Evolutionary conservation across 768 basidiomycete species (phyloP).

Genomic region (Vararia minispora): DNA sequence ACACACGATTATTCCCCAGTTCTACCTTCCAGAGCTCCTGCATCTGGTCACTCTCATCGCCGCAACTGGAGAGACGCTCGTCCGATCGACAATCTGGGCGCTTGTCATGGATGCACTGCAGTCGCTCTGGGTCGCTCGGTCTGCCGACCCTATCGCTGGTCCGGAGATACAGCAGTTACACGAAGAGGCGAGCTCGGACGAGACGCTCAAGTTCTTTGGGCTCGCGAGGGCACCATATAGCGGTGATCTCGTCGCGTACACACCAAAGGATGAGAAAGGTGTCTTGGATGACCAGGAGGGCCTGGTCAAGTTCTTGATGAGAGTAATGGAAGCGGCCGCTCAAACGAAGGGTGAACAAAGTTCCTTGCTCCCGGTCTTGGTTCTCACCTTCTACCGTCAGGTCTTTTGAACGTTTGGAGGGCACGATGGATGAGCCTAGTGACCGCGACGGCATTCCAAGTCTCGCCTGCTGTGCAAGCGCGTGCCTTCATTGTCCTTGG

Average conservation of each 20-base stretch:
- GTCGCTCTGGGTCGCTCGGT: slow-evolving; percentile 48
- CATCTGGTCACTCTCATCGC: slow-evolving; percentile 74
- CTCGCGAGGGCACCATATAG: slow-evolving; percentile 48
- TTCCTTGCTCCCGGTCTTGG: neutral
- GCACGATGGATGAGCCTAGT: slow-evolving; percentile 90
- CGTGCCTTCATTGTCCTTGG: slow-evolving; percentile 80
- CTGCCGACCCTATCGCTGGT: slow-evolving; percentile 42
- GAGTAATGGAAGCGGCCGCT: slow-evolving; percentile 52
- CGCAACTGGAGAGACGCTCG: slow-evolving; percentile 58
- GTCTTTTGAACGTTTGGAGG: slow-evolving; percentile 78
- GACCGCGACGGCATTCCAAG: slow-evolving; percentile 82
- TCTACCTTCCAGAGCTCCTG: slow-evolving; percentile 75
- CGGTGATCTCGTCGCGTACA: slow-evolving; percentile 56
- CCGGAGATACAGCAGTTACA: slow-evolving; percentile 54
- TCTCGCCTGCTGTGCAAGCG: slow-evolving; percentile 79
- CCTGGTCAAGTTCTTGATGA: slow-evolving; percentile 50
- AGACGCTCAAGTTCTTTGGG: slow-evolving; percentile 63
- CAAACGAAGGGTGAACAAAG: slow-evolving; percentile 51
- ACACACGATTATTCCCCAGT: slow-evolving; percentile 52
- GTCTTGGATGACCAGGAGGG: slow-evolving; percentile 56
- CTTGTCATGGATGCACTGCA: slow-evolving; percentile 76
- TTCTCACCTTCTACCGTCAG: slow-evolving; percentile 25
- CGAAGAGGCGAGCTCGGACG: slow-evolving; percentile 43
- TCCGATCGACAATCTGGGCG: slow-evolving; percentile 76
- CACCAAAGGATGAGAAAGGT: slow-evolving; percentile 40